Evolutionary conservation across 1,139 yeast genomes (phyloP), one percentile per base, ranked within the genome.

Genomic region (Wickerhamiella pararugosa): DNA sequence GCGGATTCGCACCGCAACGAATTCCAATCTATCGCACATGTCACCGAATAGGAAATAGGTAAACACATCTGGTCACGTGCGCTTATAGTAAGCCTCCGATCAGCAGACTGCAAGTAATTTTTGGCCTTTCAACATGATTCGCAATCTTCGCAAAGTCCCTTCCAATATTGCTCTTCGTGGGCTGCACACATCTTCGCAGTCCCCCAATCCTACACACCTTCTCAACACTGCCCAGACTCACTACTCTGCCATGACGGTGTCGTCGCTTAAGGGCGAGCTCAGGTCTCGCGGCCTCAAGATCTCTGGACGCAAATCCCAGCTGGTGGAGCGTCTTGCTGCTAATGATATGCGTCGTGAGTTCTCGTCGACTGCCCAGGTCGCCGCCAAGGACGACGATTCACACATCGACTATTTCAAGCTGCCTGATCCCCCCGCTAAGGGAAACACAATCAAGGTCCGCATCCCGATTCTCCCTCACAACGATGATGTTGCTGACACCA

Each of bases 281-380:
- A 68, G 68, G 43, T 62, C 61, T 43, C 67, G 76, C 47, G 79
- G 79, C 0, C 56, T 75, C 46, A 72, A 70, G 49, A 68, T 73
- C 0, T 60, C 71, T 27, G 82, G 82, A 8, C 66, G 65, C 42
- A 76, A 75, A 52, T 55, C 67, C 8, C 78, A 75, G 36, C 57
- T 75, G 21, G 64, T 73, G 34, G 72, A 71, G 45, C 65, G 79
- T 44, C 56, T 73, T 29, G 49, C 59, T 26, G 52, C 59, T 6
- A 51, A 48, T 42, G 71, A 67, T 33, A 41, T 41, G 8, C 36
- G 39, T 29, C 69, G 71, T 56, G 62, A 69, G 67, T 45, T 48
- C 37, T 36, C 51, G 11, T 37, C 52, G 10, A 31, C 45, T 6
- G 29, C 34, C 15, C 32, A 44, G 8, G 40, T 39, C 4, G 31